Conservation (phyloP, 305 asterid species). For the Fraxinus sp. region DNA sequence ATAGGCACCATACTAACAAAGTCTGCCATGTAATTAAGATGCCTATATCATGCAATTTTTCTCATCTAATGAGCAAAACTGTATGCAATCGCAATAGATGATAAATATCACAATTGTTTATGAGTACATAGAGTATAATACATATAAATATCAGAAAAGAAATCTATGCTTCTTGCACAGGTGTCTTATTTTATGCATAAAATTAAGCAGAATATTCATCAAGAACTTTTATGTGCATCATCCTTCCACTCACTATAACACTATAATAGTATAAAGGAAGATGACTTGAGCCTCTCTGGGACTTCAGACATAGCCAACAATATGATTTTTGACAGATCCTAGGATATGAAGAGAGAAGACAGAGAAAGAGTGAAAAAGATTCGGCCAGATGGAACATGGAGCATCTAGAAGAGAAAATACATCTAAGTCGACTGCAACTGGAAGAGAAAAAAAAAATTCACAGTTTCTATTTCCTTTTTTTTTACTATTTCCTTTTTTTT, state of each 20-base stretch:
- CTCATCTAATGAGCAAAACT: neutral
- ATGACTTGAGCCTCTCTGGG: neutral
- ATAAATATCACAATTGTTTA: neutral
- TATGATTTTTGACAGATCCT: neutral
- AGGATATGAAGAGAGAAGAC: neutral
- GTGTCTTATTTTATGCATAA: neutral
- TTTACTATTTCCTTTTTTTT: too few relatives aligned
- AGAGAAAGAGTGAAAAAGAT: neutral
- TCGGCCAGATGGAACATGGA: neutral
- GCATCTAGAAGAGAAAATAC: neutral
- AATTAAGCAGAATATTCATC: neutral
- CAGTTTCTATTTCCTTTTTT: neutral
- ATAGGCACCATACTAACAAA: neutral
- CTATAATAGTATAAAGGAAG: neutral
- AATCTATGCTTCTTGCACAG: neutral
- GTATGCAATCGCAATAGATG: neutral
- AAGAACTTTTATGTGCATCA: neutral
- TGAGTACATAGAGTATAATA: neutral
- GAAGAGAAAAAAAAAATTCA: neutral
- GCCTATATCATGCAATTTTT: neutral
- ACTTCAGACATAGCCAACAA: neutral
- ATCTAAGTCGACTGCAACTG: neutral
- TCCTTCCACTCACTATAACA: neutral
- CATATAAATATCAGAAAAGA: neutral
- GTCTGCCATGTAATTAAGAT: neutral